Base-by-base conservation (phyloP, 1,139 yeast species). In the Dujonia santamariae region DNA sequence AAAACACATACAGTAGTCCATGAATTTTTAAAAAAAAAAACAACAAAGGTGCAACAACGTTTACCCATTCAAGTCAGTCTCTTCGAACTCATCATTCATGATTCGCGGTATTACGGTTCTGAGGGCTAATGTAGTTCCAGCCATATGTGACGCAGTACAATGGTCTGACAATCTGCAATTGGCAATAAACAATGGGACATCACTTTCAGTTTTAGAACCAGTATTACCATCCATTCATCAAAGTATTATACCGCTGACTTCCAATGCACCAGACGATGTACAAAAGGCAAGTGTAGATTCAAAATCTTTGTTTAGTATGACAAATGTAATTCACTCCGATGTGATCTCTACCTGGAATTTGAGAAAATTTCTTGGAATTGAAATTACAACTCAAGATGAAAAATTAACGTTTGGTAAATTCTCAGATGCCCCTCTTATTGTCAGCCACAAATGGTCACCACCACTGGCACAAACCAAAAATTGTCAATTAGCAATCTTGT, bases 121-220 rank as follows among this genome's bases (percentile, higher is more conserved):
- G 28, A 43, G 65, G 35, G 56, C 53, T 2, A 54, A 51, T 17
- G 46, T 53, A 4, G 48, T 55, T 4, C 34, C 47, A 7, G 36
- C 56, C 8, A 47, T 49, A 16, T 40, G 44, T 28, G 59, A 57
- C 22, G 71, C 74, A 1, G 48, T 62, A 11, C 65, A 63, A 43
- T 55, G 65, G 56, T 64, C 73, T 0, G 56, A 51, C 7, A 64
- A 65, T 37, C 52, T 44, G 42, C 72, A 67, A 44, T 41, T 67
- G 35, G 63, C 72, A 3, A 51, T 69, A 24, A 68, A 66, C 41
- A 56, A 54, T 37, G 62, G 63, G 4, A 48, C 43, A 13, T 64
- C 61, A 28, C 36, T 69, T 23, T 53, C 63, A 1, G 40, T 67
- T 4, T 44, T 68, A 11, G 74, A 67, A 27, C 74, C 75, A 7